Conservation (phyloP, 1,284 basidiomycete species). For the Vanrija humicola region DNA sequence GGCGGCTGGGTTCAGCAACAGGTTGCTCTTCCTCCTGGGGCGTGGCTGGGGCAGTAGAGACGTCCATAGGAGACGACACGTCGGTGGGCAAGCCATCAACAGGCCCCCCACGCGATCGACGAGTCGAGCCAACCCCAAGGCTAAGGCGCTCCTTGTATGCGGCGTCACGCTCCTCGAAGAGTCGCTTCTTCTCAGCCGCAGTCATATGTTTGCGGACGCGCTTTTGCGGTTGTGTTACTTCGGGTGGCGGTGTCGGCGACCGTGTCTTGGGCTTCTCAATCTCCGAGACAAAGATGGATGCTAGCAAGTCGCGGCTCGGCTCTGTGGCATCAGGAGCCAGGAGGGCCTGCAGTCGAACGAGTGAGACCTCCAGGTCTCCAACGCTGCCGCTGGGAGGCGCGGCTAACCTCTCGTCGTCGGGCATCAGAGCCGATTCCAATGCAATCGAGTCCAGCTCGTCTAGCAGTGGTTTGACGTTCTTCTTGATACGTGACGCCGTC, state of each 20-base stretch:
- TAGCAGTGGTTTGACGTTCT: conserved; percentile 59
- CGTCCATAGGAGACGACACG: conserved; percentile 2
- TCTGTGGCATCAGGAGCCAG: conserved; percentile 26
- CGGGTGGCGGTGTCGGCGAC: conserved; percentile 54
- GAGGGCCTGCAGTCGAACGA: conserved; percentile 43
- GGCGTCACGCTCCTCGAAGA: conserved; percentile 25
- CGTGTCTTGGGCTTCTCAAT: conserved; percentile 56
- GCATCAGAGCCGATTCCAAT: neutral
- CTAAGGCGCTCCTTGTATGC: conserved; percentile 5
- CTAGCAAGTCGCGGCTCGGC: conserved; percentile 56
- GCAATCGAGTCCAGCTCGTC: conserved; percentile 55
- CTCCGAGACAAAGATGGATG: conserved; percentile 64
- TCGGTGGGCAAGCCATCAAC: neutral
- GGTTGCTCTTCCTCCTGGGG: neutral
- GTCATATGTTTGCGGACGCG: conserved; percentile 34
- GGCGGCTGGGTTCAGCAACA: too few species aligned
- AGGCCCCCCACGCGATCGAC: neutral
- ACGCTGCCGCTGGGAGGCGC: conserved; percentile 21
- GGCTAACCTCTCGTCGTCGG: neutral
- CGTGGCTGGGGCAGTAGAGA: neutral
- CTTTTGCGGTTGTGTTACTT: conserved; percentile 27
- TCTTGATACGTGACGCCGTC: conserved; percentile 66
- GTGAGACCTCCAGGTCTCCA: conserved; percentile 68
- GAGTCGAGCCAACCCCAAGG: conserved; percentile 1
- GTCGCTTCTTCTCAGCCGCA: conserved; percentile 15